phyloP scores from a whole-genome alignment of 768 basidiomycete species.

The Leccinum obscurum region DNA sequence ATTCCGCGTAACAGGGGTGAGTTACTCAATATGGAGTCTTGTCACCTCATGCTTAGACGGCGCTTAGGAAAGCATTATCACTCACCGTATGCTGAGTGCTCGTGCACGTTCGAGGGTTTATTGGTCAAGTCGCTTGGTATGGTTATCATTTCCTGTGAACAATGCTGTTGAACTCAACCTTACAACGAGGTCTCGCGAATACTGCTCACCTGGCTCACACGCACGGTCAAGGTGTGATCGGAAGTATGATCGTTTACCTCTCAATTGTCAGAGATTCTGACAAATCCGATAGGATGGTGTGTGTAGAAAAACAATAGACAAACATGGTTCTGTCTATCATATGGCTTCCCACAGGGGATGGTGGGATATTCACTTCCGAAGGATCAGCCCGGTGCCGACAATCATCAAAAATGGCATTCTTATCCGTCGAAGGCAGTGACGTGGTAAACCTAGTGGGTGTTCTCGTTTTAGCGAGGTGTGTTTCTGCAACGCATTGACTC shows the following conservation, averaged over 20 bases:
- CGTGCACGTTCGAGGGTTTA: conserved; percentile 52
- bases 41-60: conserved; percentile 15
- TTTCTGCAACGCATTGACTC: conserved; percentile 17
- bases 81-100: conserved; percentile 42
- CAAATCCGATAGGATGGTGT: conserved; percentile 44
- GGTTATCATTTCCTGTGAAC: neutral
- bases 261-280: conserved; percentile 6
- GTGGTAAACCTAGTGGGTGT: conserved; percentile 46
- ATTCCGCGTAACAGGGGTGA: conserved; percentile 48
- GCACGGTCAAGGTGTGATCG: conserved; percentile 53
- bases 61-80: conserved; percentile 41
- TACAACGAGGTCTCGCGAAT: conserved; percentile 42
- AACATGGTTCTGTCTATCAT: conserved; percentile 49
- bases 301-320: conserved; percentile 50
- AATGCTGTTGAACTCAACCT: conserved; percentile 6
- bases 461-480: conserved; percentile 7
- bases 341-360: conserved; percentile 52
- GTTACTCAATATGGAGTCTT: conserved; percentile 18
- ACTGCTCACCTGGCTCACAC: conserved; percentile 49
- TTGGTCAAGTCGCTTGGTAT: conserved; percentile 56
- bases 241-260: conserved; percentile 35
- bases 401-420: conserved; percentile 39
- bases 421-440: conserved; percentile 51
- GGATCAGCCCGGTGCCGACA: conserved; percentile 13
- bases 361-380: conserved; percentile 26